phyloP scores from a whole-genome alignment of 2,329 filamentous ascomycete species.

The Grosmannia clavigera region DNA sequence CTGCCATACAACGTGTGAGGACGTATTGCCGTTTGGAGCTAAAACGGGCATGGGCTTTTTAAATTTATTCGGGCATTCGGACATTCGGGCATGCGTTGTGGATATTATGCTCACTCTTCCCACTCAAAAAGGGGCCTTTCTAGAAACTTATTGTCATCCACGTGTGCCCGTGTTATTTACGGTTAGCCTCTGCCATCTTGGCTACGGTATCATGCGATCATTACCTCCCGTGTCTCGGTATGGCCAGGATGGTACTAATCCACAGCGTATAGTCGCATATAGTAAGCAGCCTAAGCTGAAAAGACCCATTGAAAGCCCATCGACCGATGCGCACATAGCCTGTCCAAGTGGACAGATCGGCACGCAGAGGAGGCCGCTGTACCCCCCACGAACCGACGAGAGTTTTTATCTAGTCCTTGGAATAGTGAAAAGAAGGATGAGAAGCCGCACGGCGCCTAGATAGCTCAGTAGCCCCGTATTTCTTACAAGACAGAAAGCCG shows the following conservation, averaged over 20 bases:
- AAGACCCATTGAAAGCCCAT: too few relatives aligned
- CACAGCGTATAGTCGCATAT: neutral
- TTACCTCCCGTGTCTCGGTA: neutral
- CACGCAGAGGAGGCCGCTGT: too few relatives aligned
- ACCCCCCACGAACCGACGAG: too few relatives aligned
- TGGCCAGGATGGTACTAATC: neutral
- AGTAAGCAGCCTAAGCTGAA: too few relatives aligned
- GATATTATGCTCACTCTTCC: neutral
- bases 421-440: too few relatives aligned
- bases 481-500: too few relatives aligned
- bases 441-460: too few relatives aligned
- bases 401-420: too few relatives aligned
- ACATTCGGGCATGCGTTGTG: neutral
- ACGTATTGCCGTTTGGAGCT: neutral
- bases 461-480: too few relatives aligned
- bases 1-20: neutral
- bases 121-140: neutral
- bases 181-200: neutral
- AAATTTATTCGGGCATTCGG: neutral
- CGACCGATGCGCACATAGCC: too few relatives aligned
- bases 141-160: neutral
- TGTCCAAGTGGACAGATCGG: too few relatives aligned
- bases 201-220: neutral
- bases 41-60: neutral
- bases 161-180: neutral